phyloP scores from a whole-genome alignment of 441 rosid genomes.

The Pelargonium cotyledonis region DNA sequence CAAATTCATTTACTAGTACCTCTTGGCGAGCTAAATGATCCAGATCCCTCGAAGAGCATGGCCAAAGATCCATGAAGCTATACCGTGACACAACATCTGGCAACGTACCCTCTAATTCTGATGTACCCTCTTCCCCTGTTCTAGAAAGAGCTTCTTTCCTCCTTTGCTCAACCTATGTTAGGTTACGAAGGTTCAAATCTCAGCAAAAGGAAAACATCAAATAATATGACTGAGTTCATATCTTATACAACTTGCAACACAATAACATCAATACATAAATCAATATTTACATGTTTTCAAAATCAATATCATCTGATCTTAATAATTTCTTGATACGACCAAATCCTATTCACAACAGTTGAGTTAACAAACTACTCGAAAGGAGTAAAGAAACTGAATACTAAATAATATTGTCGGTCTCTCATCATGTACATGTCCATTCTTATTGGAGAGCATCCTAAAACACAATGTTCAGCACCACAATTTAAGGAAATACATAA shows the following conservation, averaged over 20 bases:
- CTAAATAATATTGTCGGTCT: too few relatives aligned
- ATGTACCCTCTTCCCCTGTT: slow-evolving; percentile 58
- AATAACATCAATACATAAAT: too few relatives aligned
- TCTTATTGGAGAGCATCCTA: background rate
- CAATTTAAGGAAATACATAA: background rate
- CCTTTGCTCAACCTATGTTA: slow-evolving; percentile 84
- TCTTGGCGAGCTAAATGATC: slow-evolving; percentile 87
- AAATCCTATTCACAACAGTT: too few relatives aligned
- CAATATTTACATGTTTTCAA: background rate
- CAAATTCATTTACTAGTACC: slow-evolving; percentile 37
- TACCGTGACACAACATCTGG: slow-evolving; percentile 79
- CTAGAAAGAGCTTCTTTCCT: slow-evolving; percentile 86
- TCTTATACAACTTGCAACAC: background rate
- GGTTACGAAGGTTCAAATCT: slow-evolving; percentile 1
- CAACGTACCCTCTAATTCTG: slow-evolving; percentile 56
- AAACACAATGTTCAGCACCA: background rate
- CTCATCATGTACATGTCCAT: background rate
- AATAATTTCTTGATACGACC: too few relatives aligned
- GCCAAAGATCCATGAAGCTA: slow-evolving; percentile 96
- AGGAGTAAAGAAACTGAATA: too few relatives aligned
- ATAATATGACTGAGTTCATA: background rate
- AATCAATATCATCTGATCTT: background rate
- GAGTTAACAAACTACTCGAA: too few relatives aligned
- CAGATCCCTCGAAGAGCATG: slow-evolving; percentile 78
- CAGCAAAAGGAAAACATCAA: background rate